Conservation (phyloP, 257 asterid species). For the Anisodus tanguticus region DNA sequence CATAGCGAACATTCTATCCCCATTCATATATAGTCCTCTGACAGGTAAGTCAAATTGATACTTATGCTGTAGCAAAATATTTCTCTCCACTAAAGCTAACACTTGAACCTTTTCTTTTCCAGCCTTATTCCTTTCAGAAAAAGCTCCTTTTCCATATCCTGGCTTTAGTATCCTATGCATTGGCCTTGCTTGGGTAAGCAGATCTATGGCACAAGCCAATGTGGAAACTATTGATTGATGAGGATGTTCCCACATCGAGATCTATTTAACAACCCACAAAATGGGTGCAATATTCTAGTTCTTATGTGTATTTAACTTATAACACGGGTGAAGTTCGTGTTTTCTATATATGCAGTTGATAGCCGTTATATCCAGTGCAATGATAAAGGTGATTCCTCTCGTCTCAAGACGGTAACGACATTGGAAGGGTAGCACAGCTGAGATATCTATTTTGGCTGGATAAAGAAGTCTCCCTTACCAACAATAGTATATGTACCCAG, state of each 20-base stretch:
- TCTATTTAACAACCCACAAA: not conserved
- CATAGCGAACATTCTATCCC: constrained; percentile 26
- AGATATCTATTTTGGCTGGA: not conserved
- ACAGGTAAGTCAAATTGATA: not conserved
- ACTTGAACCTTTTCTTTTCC: not conserved
- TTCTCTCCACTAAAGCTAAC: not conserved
- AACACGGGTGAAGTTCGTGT: not conserved
- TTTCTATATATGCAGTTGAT: constrained; percentile 32
- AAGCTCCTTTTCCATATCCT: constrained; percentile 34
- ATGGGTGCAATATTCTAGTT: too few species aligned
- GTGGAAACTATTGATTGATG: not conserved
- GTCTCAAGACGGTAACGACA: not conserved
- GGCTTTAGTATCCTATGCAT: constrained; percentile 41
- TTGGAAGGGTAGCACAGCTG: not conserved
- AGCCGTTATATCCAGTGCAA: constrained; percentile 35
- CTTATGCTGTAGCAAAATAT: not conserved
- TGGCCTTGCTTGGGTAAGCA: constrained; percentile 42
- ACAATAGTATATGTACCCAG: not conserved
- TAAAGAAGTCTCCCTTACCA: not conserved
- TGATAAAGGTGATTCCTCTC: constrained; percentile 26
- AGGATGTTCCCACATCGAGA: not conserved
- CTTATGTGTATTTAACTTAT: not conserved
- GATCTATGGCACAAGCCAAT: not conserved
- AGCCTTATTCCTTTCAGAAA: constrained; percentile 39
- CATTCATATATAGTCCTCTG: constrained; percentile 27